phyloP scores from a whole-genome alignment of 352 stramenopile genomes.

The Phytophthora podocarpi region DNA sequence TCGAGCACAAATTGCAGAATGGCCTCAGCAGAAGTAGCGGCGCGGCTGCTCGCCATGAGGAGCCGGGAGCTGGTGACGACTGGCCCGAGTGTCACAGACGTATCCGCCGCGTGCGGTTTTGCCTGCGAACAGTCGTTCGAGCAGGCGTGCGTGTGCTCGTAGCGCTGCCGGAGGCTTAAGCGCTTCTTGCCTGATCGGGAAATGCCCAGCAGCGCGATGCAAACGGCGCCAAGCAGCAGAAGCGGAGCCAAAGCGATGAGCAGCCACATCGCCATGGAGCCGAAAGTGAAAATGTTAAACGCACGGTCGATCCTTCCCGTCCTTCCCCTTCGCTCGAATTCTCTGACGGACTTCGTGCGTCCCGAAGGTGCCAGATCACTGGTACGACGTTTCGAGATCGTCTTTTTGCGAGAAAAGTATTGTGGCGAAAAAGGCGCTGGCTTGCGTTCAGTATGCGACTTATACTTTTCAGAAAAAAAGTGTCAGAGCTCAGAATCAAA shows the following conservation, averaged over 20 bases:
- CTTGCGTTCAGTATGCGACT: slow-evolving; percentile 24
- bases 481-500: slow-evolving; percentile 7
- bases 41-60: slow-evolving; percentile 12
- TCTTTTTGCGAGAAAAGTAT: slow-evolving; percentile 24
- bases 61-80: slow-evolving; percentile 14
- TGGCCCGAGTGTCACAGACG: slow-evolving; percentile 32
- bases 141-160: slow-evolving; percentile 22
- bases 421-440: too few relatives aligned
- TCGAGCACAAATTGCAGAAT: slow-evolving; percentile 49
- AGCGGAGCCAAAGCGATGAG: slow-evolving; percentile 7
- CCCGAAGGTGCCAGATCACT: slow-evolving; percentile 14
- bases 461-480: slow-evolving; percentile 33
- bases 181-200: slow-evolving; percentile 28
- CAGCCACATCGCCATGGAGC: slow-evolving; percentile 10
- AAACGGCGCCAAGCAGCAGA: slow-evolving; percentile 12
- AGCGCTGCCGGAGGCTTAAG: slow-evolving; percentile 10
- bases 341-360: slow-evolving; percentile 14
- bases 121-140: slow-evolving; percentile 23
- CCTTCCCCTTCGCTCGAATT: slow-evolving; percentile 9
- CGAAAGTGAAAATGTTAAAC: slow-evolving; percentile 4
- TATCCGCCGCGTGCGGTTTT: slow-evolving; percentile 36
- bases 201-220: slow-evolving; percentile 16
- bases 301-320: not conserved
- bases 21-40: slow-evolving; percentile 9
- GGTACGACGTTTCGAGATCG: slow-evolving; percentile 26